Evolutionary conservation across 306 rosid species (phyloP).

Genomic region (Crataegus laevigata): DNA sequence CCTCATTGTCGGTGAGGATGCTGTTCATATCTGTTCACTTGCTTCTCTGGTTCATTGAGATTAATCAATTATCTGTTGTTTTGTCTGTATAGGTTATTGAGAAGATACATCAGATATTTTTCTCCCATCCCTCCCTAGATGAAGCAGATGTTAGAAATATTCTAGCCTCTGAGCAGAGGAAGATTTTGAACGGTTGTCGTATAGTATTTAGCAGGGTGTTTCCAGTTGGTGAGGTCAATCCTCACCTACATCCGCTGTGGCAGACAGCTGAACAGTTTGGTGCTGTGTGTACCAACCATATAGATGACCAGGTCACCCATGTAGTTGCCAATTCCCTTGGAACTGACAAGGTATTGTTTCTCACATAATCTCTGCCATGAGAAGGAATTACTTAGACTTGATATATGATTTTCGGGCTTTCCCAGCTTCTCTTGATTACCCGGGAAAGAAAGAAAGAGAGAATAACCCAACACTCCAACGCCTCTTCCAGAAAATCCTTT

Average conservation of each 20-base stretch:
- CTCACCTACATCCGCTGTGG: conserved; percentile 93
- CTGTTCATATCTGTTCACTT: conserved; percentile 11
- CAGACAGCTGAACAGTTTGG: conserved; percentile 98
- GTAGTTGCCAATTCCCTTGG: conserved; percentile 87
- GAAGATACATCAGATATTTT: conserved; percentile 74
- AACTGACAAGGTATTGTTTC: conserved; percentile 82
- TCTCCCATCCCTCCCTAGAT: conserved; percentile 61
- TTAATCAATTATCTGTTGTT: conserved; percentile 15
- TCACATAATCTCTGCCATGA: neutral
- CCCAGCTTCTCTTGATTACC: neutral
- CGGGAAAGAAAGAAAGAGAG: neutral
- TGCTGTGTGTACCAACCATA: conserved; percentile 74
- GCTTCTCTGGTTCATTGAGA: conserved; percentile 65
- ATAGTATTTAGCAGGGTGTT: conserved; percentile 92
- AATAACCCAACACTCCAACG: neutral
- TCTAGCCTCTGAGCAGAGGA: conserved; percentile 75
- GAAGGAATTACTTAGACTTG: neutral
- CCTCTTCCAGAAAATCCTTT: neutral
- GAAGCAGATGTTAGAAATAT: conserved; percentile 94
- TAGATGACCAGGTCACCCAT: conserved; percentile 94
- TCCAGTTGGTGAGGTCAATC: conserved; percentile 84
- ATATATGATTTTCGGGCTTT: neutral
- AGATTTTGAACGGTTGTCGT: conserved; percentile 78
- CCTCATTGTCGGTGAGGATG: conserved; percentile 70
- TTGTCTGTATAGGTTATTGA: conserved; percentile 62